phyloP scores from a whole-genome alignment of 306 rosid species.

The Pyrus betulifolia region DNA sequence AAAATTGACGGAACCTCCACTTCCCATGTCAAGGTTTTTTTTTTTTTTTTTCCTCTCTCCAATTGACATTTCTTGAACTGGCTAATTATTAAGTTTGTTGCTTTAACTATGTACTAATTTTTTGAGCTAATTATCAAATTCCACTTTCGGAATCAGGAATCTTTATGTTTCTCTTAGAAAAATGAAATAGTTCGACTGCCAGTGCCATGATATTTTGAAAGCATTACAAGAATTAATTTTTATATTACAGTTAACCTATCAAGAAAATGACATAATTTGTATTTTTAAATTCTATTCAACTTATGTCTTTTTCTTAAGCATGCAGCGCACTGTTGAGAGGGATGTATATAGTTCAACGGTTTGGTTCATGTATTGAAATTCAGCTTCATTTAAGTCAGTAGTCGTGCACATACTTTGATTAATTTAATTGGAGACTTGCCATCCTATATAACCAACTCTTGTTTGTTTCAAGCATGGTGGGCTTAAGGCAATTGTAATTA shows the following conservation, averaged over 20 bases:
- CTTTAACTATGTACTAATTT: background rate
- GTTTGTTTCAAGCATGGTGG: background rate
- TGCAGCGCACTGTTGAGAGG: conserved; percentile 11
- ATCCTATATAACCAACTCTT: background rate
- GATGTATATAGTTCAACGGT: conserved; percentile 5
- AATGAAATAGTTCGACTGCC: background rate
- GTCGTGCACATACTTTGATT: background rate
- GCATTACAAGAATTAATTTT: background rate
- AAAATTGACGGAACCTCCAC: background rate
- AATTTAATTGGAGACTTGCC: background rate
- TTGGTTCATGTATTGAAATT: background rate
- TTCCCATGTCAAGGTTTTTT: background rate
- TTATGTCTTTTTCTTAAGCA: background rate
- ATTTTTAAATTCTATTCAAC: background rate
- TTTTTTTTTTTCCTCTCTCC: background rate
- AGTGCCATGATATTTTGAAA: background rate
- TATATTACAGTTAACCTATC: background rate
- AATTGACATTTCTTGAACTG: background rate
- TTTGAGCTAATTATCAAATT: too few relatives aligned
- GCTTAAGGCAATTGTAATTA: too few relatives aligned
- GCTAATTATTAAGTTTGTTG: background rate
- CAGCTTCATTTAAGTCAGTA: background rate
- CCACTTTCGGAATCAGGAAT: too few relatives aligned
- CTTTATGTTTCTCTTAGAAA: background rate
- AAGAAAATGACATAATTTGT: too few relatives aligned